Evolutionary conservation across 352 stramenopile species (phyloP), one percentile per base, ranked within the genome.

Genomic region (Phytophthora agathidicida): DNA sequence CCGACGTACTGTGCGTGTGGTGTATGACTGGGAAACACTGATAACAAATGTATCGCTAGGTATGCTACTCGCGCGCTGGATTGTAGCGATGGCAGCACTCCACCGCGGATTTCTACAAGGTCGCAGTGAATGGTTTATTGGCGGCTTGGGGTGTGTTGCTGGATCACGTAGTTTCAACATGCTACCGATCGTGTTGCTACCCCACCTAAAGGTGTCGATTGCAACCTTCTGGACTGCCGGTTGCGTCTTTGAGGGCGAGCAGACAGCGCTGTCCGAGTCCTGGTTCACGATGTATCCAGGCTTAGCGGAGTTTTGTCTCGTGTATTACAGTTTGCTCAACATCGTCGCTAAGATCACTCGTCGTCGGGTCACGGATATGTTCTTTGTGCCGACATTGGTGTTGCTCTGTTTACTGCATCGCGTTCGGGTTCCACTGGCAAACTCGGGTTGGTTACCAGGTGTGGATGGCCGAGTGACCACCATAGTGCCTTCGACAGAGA

Each of bases 231-330:
- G 52, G 52, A 73, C 63, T 3, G 52, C 65, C 17, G 78, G 73
- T 0, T 80, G 64, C 31, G 23, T 55, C 38, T 86, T 84, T 32
- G 71, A 88, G 28, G 78, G 75, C 6, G 61, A 81, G 13, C 73
- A 86, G 32, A 47, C 37, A 9, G 65, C 51, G 19, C 58, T 88
- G 10, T 70, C 65, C 7, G 70, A 84, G 27, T 61, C 66, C 4
- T 83, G 73, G 68, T 83, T 76, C 42, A 60, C 71, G n/a, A 68
- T 86, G 11, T 88, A 84, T 37, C 72, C 70, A 0, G 53, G 56
- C 2, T 62, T 86, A 20, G 47, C 38, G 10, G 77, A 84, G 56
- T 51, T 73, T 7, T 42, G 69, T 5, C 54, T 84, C 1, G 46
- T 85, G 3, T 71, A 65, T 36, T 85, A 70, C 67, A 80, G 71